phyloP scores from a whole-genome alignment of 768 basidiomycete species.

The Vishniacozyma victoriae region DNA sequence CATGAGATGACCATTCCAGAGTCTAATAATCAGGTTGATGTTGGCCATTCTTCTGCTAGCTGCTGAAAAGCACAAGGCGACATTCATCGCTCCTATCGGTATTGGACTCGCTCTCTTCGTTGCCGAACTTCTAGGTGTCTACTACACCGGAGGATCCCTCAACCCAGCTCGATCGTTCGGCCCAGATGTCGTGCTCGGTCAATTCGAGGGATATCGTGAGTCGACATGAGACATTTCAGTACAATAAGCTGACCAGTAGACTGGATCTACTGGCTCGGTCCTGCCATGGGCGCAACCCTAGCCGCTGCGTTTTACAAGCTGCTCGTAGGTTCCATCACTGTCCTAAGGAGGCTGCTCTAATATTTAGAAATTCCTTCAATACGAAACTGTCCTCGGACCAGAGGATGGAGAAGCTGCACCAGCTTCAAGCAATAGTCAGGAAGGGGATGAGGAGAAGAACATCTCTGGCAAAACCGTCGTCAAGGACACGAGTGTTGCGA shows the following conservation, averaged over 20 bases:
- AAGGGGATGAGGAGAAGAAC: background rate
- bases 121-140: slow-evolving; percentile 44
- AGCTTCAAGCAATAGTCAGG: background rate
- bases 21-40: slow-evolving; percentile 18
- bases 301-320: slow-evolving; percentile 46
- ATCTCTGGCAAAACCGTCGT: background rate
- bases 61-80: slow-evolving; percentile 49
- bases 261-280: slow-evolving; percentile 47
- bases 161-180: slow-evolving; percentile 45
- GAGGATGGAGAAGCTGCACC: slow-evolving; percentile 18
- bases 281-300: slow-evolving; percentile 38
- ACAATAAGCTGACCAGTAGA: slow-evolving; percentile 10
- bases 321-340: slow-evolving; percentile 21
- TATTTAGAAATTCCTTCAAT: slow-evolving; percentile 38
- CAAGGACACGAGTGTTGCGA: background rate
- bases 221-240: background rate
- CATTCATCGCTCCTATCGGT: slow-evolving; percentile 50
- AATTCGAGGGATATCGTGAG: slow-evolving; percentile 33
- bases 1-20: background rate
- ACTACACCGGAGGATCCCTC: slow-evolving; percentile 47
- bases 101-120: slow-evolving; percentile 48
- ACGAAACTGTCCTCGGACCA: slow-evolving; percentile 45
- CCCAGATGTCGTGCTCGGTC: slow-evolving; percentile 35
- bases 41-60: slow-evolving; percentile 40
- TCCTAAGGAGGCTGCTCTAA: background rate